phyloP scores from a whole-genome alignment of 2,329 filamentous ascomycete genomes.

The Hymenoscyphus fraxineus region DNA sequence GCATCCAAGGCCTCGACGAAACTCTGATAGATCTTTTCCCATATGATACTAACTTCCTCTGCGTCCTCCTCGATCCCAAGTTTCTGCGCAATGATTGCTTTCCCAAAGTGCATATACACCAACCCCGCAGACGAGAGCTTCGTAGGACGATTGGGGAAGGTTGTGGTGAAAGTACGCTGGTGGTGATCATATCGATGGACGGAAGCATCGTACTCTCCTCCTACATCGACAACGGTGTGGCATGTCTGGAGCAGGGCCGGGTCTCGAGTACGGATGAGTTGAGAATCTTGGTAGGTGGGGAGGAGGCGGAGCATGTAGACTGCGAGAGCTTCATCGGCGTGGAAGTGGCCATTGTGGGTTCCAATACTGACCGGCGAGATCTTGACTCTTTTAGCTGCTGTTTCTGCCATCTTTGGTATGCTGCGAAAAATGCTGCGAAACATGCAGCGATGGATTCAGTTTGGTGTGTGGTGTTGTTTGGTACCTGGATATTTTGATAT shows the following conservation, averaged over 20 bases:
- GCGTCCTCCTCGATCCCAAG: slow-evolving; percentile 59
- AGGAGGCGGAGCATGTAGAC: slow-evolving; percentile 93
- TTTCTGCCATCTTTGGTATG: slow-evolving; percentile 62
- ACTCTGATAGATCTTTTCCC: slow-evolving; percentile 84
- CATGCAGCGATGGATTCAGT: slow-evolving; percentile 35
- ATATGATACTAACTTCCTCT: slow-evolving; percentile 69
- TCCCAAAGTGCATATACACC: slow-evolving; percentile 94
- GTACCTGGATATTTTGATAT: slow-evolving; percentile 7
- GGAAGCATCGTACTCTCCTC: slow-evolving; percentile 80
- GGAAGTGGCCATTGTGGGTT: slow-evolving; percentile 97
- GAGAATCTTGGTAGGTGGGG: slow-evolving; percentile 69
- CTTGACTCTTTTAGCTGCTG: slow-evolving; percentile 79
- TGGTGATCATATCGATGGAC: slow-evolving; percentile 91
- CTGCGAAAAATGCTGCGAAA: slow-evolving; percentile 44
- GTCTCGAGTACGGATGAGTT: slow-evolving; percentile 84
- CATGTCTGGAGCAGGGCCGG: slow-evolving; percentile 71
- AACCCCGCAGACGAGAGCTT: slow-evolving; percentile 93
- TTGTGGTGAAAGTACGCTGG: slow-evolving; percentile 83
- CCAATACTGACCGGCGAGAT: slow-evolving; percentile 60
- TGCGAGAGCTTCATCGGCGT: slow-evolving; percentile 95
- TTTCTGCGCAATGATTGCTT: slow-evolving; percentile 69
- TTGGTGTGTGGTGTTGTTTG: slow-evolving; percentile 12
- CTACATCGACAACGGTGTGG: slow-evolving; percentile 97
- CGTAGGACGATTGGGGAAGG: slow-evolving; percentile 78
- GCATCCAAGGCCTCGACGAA: slow-evolving; percentile 96